A percentile compares a stretch with the other conserved stretches of the same genome.
Conservation (phyloP, 2,329 filamentous ascomycete species). For the Hypoxylon sp. region DNA sequence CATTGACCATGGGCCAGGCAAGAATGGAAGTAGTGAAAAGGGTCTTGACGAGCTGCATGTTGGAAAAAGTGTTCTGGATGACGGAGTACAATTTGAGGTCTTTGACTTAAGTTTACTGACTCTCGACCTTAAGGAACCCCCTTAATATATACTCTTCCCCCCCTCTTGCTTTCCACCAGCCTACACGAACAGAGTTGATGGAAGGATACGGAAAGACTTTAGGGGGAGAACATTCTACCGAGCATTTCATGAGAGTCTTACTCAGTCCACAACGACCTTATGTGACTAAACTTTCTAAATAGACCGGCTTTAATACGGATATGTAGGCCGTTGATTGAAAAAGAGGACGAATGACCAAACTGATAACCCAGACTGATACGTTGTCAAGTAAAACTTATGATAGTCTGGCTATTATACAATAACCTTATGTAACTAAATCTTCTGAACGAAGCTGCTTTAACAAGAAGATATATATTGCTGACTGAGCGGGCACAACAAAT, state of each 20-base stretch:
- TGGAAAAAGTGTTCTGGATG: not conserved
- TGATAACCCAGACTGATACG: not conserved
- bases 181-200: not conserved
- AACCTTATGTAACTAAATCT: not conserved
- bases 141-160: not conserved
- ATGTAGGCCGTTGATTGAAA: not conserved
- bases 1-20: not conserved
- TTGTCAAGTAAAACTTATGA: not conserved
- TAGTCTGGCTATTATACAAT: not conserved
- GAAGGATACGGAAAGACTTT: not conserved
- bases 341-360: not conserved
- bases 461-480: not conserved
- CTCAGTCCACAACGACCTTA: not conserved
- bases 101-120: not conserved
- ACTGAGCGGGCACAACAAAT: not conserved
- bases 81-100: not conserved
- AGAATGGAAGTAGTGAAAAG: slow-evolving; percentile 1
- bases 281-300: not conserved
- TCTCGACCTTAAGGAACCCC: not conserved
- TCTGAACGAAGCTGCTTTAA: not conserved
- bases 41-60: not conserved
- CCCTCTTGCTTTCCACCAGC: not conserved
- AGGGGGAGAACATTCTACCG: not conserved
- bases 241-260: not conserved
- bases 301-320: not conserved